These are phyloP conservation scores for Aspergillus viridinutans DNA, from an alignment of 2,329 filamentous ascomycete genomes.

Conservation along the genomic window DNA sequence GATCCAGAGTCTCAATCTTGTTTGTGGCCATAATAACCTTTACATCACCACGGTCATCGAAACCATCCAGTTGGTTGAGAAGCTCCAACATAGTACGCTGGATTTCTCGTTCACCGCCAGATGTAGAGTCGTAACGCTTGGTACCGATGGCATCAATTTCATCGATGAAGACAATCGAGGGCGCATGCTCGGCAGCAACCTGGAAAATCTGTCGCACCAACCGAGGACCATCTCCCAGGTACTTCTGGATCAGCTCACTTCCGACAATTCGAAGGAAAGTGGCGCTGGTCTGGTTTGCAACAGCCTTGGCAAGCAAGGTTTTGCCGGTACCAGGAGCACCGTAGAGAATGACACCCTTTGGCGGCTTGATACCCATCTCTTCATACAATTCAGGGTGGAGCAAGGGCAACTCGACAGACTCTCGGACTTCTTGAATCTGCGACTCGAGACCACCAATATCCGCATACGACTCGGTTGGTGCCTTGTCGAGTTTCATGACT, in stretches of 20 bases:
- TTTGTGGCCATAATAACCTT: conserved; percentile 99
- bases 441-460: conserved; percentile 94
- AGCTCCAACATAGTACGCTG: conserved; percentile 98
- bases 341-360: conserved; percentile 98
- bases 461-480: conserved; percentile 94
- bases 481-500: conserved; percentile 99
- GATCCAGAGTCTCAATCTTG: conserved; percentile 98
- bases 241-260: conserved; percentile 97
- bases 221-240: conserved; percentile 90
- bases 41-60: conserved; percentile 96
- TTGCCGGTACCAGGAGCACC: conserved; percentile 96
- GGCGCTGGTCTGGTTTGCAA: conserved; percentile 97
- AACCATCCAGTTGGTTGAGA: conserved; percentile 96
- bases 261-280: conserved; percentile 97
- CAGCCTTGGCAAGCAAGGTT: conserved; percentile 90
- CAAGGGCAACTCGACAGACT: conserved; percentile 92
- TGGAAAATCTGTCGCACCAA: conserved; percentile 87
- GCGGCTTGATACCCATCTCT: conserved; percentile 99
- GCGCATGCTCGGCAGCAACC: conserved; percentile 92
- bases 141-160: conserved; percentile 99
- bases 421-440: conserved; percentile 96
- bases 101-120: conserved; percentile 93
- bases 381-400: conserved; percentile 97
- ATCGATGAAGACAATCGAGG: conserved; percentile 97
- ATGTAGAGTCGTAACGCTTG: conserved; percentile 96